A percentile compares a stretch with the other conserved stretches of the same genome.
Conservation (phyloP, 1,139 yeast genomes). For the Candida sanyaensis region DNA sequence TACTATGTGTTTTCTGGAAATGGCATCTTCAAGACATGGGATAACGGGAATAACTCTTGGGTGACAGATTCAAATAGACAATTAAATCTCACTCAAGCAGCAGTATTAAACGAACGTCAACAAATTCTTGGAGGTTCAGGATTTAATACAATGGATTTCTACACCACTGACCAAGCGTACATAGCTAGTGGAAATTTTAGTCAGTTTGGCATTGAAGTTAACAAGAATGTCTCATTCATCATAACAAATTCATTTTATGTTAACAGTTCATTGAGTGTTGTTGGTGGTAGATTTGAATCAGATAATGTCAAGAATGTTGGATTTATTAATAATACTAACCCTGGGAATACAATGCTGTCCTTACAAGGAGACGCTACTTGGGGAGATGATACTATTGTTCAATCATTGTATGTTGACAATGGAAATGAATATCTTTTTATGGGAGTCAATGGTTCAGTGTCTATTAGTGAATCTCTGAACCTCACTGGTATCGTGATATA, state of each 20-base stretch:
- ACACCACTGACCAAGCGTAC: constrained; percentile 33
- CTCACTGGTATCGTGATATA: constrained; percentile 54
- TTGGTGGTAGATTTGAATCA: constrained; percentile 50
- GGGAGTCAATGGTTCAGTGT: constrained; percentile 53
- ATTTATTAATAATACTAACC: constrained; percentile 36
- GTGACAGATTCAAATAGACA: constrained; percentile 34
- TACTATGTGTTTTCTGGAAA: constrained; percentile 40
- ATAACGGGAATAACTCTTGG: constrained; percentile 36
- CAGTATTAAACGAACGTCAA: constrained; percentile 23
- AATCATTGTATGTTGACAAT: constrained; percentile 44
- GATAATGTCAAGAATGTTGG: constrained; percentile 32
- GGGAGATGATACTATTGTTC: constrained; percentile 37
- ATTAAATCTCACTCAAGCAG: constrained; percentile 40
- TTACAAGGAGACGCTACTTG: constrained; percentile 35
- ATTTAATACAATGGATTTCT: constrained; percentile 39
- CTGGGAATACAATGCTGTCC: constrained; percentile 23
- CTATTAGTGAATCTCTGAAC: constrained; percentile 21
- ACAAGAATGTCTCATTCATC: constrained; percentile 29
- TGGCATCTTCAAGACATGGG: constrained; percentile 40
- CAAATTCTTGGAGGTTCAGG: constrained; percentile 42
- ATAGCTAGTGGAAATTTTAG: constrained; percentile 24
- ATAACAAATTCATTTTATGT: constrained; percentile 44
- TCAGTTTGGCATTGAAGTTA: constrained; percentile 24
- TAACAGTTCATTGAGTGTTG: constrained; percentile 49
- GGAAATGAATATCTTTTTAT: constrained; percentile 41